Base-by-base conservation (phyloP, 805 yeast genomes). In the Yarrowia alimentaria region DNA sequence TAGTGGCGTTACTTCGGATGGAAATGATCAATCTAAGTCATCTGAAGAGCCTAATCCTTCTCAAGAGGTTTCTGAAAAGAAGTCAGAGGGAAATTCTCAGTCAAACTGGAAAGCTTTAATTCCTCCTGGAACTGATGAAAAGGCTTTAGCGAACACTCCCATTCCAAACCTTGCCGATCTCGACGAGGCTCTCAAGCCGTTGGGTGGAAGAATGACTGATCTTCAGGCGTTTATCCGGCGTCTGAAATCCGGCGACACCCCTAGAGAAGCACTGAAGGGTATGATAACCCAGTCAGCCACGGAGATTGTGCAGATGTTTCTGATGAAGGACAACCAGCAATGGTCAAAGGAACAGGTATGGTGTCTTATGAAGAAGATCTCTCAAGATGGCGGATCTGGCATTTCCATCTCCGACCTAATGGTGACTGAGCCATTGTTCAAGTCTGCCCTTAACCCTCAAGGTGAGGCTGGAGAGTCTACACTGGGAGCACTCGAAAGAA, bases 121-220 rank as follows among this genome's bases (percentile, higher is more conserved):
- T 21, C 50, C 50, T 8, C 37, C 50, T n/a, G 55, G 35, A 11
- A 30, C 53, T 12, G 54, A 32, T n/a, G 50, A 51, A n/a, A 12
- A 26, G 6, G 20, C 60, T 3, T 28, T 52, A 3, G 51, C 33
- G 12, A 32, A 21, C 12, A 38, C 31, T 11, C 40, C 30, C 7
- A 26, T 34, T 30, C 38, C 30, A 3, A 24, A 45, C 4, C 42
- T 55, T 6, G 55, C 61, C 1, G 73, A 72, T 8, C 71, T 89
- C 18, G 81, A 78, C 18, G 66, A 68, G 5, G 75, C 81, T 24
- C 68, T 90, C 25, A 78, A 70, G 20, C 94, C 95, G 10, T 68
- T 93, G 20, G 99, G 99, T 16, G 99, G 99, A 31, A 79, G 99
- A 56, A 85, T 91, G 90, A 73, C 89, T 35, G 99, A 93, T 64